A percentile compares a stretch with the other conserved stretches of the same genome.
Evolutionary conservation across 2,329 filamentous ascomycete species (phyloP).

Genomic region (Ustilaginoidea virens): DNA sequence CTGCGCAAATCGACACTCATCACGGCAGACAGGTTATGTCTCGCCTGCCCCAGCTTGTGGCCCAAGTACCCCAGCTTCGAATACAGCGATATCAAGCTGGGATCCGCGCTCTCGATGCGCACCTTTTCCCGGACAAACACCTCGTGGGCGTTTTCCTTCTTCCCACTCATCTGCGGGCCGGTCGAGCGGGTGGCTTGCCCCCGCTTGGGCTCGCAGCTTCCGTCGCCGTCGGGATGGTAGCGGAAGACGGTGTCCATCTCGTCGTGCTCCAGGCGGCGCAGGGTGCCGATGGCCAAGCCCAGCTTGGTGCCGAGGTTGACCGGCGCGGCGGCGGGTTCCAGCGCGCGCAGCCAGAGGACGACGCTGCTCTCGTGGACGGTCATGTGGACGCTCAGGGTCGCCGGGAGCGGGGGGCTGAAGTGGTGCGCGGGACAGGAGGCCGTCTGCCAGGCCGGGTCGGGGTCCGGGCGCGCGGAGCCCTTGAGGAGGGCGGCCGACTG

Average conservation of each 20-base stretch:
- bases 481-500: constrained; percentile 38
- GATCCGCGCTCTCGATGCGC: constrained; percentile 76
- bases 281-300: constrained; percentile 52
- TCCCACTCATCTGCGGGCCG: constrained; percentile 10
- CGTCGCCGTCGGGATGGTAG: constrained; percentile 29
- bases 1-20: constrained; percentile 48
- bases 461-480: constrained; percentile 31
- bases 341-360: constrained; percentile 51
- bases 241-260: constrained; percentile 66
- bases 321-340: constrained; percentile 51
- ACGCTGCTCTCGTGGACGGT: constrained; percentile 55
- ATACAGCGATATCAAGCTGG: constrained; percentile 66
- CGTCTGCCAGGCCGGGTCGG: constrained; percentile 28
- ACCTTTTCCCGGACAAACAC: constrained; percentile 85
- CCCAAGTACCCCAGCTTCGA: constrained; percentile 70
- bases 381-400: constrained; percentile 59
- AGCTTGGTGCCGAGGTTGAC: constrained; percentile 49
- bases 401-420: constrained; percentile 30
- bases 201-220: constrained; percentile 11
- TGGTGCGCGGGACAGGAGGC: constrained; percentile 27
- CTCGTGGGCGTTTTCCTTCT: constrained; percentile 25
- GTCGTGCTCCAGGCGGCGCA: constrained; percentile 54
- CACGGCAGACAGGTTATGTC: constrained; percentile 59
- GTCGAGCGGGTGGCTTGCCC: constrained; percentile 11
- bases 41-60: constrained; percentile 53